Evolutionary conservation across 2,329 filamentous ascomycete genomes (phyloP).

Genomic region (Rhytidhysteron rufulum): DNA sequence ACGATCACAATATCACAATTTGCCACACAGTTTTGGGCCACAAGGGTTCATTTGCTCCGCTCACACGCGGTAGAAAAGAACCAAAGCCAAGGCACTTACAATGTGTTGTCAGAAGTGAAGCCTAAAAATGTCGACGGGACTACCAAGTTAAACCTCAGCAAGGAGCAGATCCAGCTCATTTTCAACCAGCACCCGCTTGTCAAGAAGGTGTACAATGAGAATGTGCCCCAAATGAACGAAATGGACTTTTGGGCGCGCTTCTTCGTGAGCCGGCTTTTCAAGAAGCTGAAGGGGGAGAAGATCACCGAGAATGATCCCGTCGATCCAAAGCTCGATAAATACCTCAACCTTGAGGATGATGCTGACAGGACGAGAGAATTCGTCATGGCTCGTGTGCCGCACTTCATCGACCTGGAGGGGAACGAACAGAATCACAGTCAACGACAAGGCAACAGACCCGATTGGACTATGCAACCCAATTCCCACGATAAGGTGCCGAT

Average conservation of each 20-base stretch:
- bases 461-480: conserved; percentile 81
- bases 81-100: conserved; percentile 87
- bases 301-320: conserved; percentile 71
- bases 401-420: conserved; percentile 86
- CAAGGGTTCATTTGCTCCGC: conserved; percentile 77
- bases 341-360: conserved; percentile 69
- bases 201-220: conserved; percentile 86
- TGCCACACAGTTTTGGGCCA: conserved; percentile 91
- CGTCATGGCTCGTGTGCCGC: conserved; percentile 66
- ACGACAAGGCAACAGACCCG: conserved; percentile 78
- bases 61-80: conserved; percentile 85
- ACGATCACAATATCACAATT: conserved; percentile 77
- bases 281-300: conserved; percentile 86
- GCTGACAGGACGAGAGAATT: conserved; percentile 41
- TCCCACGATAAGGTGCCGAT: conserved; percentile 77
- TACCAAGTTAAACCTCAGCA: conserved; percentile 76
- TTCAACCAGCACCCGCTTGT: conserved; percentile 91
- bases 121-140: conserved; percentile 66
- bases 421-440: conserved; percentile 95
- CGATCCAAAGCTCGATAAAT: conserved; percentile 80
- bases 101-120: conserved; percentile 87
- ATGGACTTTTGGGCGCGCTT: conserved; percentile 90
- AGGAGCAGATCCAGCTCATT: conserved; percentile 89
- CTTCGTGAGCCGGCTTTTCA: conserved; percentile 85
- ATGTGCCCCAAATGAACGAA: conserved; percentile 72